Evolutionary conservation across 148 eudicot genomes (phyloP), one percentile per base, ranked within the genome.

Genomic region (Chenopodium quinoa): DNA sequence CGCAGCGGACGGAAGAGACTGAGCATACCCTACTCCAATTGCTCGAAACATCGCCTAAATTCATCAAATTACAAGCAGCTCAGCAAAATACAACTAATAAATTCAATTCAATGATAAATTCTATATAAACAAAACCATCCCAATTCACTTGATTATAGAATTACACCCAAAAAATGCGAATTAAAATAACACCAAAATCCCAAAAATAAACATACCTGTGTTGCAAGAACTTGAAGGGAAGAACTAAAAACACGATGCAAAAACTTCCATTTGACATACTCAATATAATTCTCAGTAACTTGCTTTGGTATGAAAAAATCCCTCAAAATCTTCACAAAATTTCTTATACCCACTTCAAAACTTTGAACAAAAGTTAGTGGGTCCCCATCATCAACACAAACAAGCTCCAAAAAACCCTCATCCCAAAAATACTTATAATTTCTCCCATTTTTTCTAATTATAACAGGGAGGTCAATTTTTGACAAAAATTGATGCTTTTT

Each of bases 211-310:
- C 4, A 12, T 89, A 95, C 99, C 97, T 95, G 99, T 27, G 99
- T 95, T 72, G 99, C 99, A 87, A 95, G 97, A 84, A 95, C 97
- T 83, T 95, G 99, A 84, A 95, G 94, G 19, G 99, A 92, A 83
- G 97, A 93, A 83, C 97, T 90, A 82, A 89, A 95, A 63, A 95
- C 93, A 75, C 99, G 75, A 77, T 95, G 99, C 88, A 95, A 85
- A 58, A 93, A 88, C 89, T 95, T 93, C 99, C 99, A 95, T 78
- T 92, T 95, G 22, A 95, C 94, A 87, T 95, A 95, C 23, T 90
- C 92, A 65, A 91, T 54, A 73, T 95, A 95, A 91, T 89, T 90
- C 56, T 73, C 83, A 79, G 83, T 83, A 82, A 92, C 89, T 63
- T 89, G 89, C 78, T 92, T 88, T 4, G 99, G 99, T 56, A 95